Evolutionary conservation across 2,329 filamentous ascomycete species (phyloP).

Genomic region (Fusarium continuum): DNA sequence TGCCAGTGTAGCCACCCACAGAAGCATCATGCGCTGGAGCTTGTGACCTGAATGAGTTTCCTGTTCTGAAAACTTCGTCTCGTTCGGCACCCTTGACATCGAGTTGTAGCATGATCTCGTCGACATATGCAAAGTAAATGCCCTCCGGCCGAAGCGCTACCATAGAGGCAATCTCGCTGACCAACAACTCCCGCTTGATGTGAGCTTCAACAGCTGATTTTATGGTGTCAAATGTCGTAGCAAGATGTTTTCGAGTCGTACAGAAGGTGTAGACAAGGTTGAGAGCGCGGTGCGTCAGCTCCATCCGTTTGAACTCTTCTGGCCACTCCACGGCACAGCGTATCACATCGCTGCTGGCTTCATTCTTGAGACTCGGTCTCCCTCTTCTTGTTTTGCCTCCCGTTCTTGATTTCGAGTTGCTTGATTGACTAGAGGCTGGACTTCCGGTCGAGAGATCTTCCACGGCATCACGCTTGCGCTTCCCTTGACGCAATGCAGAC

Average conservation of each 20-base stretch:
- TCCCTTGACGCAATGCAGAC: slow-evolving; percentile 12
- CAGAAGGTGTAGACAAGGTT: slow-evolving; percentile 97
- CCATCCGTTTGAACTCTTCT: slow-evolving; percentile 74
- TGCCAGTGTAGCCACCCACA: slow-evolving; percentile 64
- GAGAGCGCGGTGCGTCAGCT: slow-evolving; percentile 81
- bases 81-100: slow-evolving; percentile 75
- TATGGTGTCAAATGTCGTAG: slow-evolving; percentile 91
- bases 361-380: slow-evolving; percentile 26
- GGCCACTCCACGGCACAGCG: slow-evolving; percentile 71
- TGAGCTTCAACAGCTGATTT: slow-evolving; percentile 85
- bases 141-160: slow-evolving; percentile 79
- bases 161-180: slow-evolving; percentile 85
- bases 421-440: slow-evolving; percentile 16
- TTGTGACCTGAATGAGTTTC: slow-evolving; percentile 58
- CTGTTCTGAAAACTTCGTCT: slow-evolving; percentile 68
- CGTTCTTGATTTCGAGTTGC: slow-evolving; percentile 4
- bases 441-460: slow-evolving; percentile 4
- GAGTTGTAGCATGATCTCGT: slow-evolving; percentile 83
- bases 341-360: slow-evolving; percentile 31
- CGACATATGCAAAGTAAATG: slow-evolving; percentile 86
- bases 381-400: slow-evolving; percentile 3
- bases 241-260: slow-evolving; percentile 88
- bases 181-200: slow-evolving; percentile 72
- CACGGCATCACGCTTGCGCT: slow-evolving; percentile 36
- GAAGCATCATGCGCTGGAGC: slow-evolving; percentile 63